Conservation (phyloP, 1,284 basidiomycete genomes). For the Tylopilus sp. region DNA sequence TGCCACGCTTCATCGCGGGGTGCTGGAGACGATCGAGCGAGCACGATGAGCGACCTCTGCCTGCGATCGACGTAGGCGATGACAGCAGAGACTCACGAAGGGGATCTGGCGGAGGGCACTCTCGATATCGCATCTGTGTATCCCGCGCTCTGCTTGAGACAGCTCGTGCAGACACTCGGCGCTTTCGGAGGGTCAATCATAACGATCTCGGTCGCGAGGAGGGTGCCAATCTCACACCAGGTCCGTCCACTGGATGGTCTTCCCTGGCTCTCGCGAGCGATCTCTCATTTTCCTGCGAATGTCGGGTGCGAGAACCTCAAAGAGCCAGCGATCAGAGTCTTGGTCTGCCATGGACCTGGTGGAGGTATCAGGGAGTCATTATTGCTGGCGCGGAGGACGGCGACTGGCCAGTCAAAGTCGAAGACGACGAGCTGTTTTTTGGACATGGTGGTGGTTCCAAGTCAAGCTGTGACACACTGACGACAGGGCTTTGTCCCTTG, state of each 20-base stretch:
- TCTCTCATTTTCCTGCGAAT: conserved; percentile 81
- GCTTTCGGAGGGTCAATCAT: conserved; percentile 37
- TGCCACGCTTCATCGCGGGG: conserved; percentile 91
- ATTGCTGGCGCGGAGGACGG: conserved; percentile 1
- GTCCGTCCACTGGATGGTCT: conserved; percentile 84
- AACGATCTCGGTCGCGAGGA: not conserved
- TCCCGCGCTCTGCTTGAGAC: conserved; percentile 51
- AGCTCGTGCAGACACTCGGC: conserved; percentile 72
- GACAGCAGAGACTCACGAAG: conserved; percentile 55
- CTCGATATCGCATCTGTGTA: conserved; percentile 72
- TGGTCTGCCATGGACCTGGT: conserved; percentile 85
- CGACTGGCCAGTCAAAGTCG: conserved; percentile 91
- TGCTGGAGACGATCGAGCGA: conserved; percentile 52
- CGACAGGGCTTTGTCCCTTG: not conserved
- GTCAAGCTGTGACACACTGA: conserved; percentile 5
- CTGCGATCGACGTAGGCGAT: not conserved
- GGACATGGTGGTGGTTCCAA: conserved; percentile 20
- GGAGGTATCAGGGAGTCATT: not conserved
- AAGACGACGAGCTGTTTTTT: conserved; percentile 83
- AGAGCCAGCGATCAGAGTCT: conserved; percentile 94
- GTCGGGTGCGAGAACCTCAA: conserved; percentile 85
- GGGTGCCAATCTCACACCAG: conserved; percentile 62
- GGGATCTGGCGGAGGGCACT: conserved; percentile 77
- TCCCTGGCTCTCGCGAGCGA: conserved; percentile 40
- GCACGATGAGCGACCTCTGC: not conserved